Evolutionary conservation across 1,139 yeast genomes (phyloP).

Genomic region (Hansenula lynferdii): DNA sequence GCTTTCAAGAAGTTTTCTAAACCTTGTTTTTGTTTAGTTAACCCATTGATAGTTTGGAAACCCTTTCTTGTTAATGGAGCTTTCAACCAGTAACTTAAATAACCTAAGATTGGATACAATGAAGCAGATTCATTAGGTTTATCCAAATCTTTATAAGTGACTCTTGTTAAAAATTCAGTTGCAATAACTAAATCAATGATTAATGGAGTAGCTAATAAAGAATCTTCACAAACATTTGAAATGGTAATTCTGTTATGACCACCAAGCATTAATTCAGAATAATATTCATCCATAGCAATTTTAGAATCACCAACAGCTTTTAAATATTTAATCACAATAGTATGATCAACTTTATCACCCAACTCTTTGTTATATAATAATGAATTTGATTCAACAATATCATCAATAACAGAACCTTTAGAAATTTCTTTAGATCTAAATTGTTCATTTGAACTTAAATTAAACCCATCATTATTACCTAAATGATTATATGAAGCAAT

Average conservation of each 20-base stretch:
- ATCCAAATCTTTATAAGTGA: conserved; percentile 59
- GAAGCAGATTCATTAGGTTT: conserved; percentile 40
- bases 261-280: conserved; percentile 94
- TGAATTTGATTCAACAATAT: conserved; percentile 85
- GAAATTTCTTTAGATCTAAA: conserved; percentile 95
- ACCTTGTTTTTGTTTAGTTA: conserved; percentile 92
- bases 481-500: conserved; percentile 95
- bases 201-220: conserved; percentile 89
- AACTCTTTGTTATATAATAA: conserved; percentile 78
- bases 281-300: conserved; percentile 98
- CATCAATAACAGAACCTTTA: conserved; percentile 90
- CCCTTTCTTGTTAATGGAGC: conserved; percentile 95
- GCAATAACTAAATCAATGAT: conserved; percentile 88
- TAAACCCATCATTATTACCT: conserved; percentile 95
- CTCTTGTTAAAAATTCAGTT: conserved; percentile 87
- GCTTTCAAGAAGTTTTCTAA: conserved; percentile 88
- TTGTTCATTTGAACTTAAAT: conserved; percentile 87
- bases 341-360: conserved; percentile 83
- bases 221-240: conserved; percentile 96
- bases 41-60: conserved; percentile 84
- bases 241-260: conserved; percentile 94
- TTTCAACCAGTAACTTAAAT: conserved; percentile 93
- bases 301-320: conserved; percentile 95
- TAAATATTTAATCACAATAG: conserved; percentile 91
- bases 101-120: conserved; percentile 82